These are phyloP conservation scores for Hyphopichia buzzinii DNA, from an alignment of 1,139 yeast genomes.

Conservation along the genomic window DNA sequence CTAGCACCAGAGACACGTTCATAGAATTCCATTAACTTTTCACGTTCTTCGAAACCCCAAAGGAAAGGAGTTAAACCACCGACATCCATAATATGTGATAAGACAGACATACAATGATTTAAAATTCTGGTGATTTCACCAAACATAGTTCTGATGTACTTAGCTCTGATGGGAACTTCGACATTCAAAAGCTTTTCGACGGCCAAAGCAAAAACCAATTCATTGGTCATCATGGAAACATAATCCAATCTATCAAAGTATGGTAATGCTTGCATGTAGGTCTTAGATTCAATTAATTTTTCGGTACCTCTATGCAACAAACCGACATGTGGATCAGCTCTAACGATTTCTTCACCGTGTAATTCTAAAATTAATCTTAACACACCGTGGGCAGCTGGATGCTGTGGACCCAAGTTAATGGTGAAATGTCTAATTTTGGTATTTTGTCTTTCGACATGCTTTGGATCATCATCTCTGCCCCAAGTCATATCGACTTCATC, in stretches of 20 bases:
- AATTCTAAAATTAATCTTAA: constrained; percentile 81
- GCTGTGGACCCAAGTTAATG: constrained; percentile 90
- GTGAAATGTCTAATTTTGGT: constrained; percentile 81
- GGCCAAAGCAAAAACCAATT: constrained; percentile 80
- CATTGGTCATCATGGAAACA: constrained; percentile 92
- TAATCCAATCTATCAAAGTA: constrained; percentile 87
- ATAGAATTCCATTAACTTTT: constrained; percentile 88
- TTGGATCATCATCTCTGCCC: constrained; percentile 47
- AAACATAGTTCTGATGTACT: constrained; percentile 81
- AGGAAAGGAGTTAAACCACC: constrained; percentile 92
- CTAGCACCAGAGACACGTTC: constrained; percentile 92
- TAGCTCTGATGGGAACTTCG: constrained; percentile 81
- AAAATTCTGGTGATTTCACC: constrained; percentile 84
- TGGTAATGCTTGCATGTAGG: constrained; percentile 83
- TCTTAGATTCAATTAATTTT: constrained; percentile 80
- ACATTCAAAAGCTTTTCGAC: constrained; percentile 83
- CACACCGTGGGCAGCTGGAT: constrained; percentile 95
- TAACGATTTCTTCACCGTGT: constrained; percentile 84
- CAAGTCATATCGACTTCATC: constrained; percentile 49
- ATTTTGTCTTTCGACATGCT: constrained; percentile 43
- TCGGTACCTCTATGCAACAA: constrained; percentile 87
- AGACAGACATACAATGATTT: constrained; percentile 84
- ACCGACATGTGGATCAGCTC: constrained; percentile 89
- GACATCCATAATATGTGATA: constrained; percentile 92
- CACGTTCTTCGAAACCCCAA: constrained; percentile 96